A percentile compares a stretch with the other conserved stretches of the same genome.
phyloP scores from a whole-genome alignment of 495 filamentous ascomycete genomes.

The Niebla homalea region DNA sequence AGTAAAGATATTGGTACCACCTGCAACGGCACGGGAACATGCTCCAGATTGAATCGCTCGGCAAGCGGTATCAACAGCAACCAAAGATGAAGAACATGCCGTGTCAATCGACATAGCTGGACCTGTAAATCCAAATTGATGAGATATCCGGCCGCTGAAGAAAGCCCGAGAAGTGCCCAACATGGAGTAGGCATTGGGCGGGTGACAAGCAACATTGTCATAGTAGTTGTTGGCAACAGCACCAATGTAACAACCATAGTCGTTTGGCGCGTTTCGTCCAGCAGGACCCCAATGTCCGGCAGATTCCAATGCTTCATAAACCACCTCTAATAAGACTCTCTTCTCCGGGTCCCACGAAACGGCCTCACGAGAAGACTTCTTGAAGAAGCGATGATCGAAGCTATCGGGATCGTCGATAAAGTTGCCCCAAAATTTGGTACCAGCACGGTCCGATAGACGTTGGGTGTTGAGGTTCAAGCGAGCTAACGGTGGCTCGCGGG shows the following conservation, averaged over 20 bases:
- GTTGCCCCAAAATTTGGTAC: conserved; percentile 35
- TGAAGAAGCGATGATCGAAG: conserved; percentile 44
- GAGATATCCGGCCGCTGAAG: conserved; percentile 31
- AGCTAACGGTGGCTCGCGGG: conserved; percentile 23
- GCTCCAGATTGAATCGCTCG: conserved; percentile 26
- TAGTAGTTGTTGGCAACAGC: conserved; percentile 24
- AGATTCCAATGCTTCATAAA: conserved; percentile 27
- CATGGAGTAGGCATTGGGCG: conserved; percentile 10
- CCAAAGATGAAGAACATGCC: conserved; percentile 33
- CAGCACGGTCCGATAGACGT: conserved; percentile 24
- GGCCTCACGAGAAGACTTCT: conserved; percentile 32
- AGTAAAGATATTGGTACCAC: conserved; percentile 30
- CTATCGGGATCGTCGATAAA: conserved; percentile 31
- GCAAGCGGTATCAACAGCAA: conserved; percentile 26
- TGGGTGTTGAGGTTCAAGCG: conserved; percentile 26
- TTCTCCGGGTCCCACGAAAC: conserved; percentile 38
- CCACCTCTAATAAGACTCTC: conserved; percentile 25
- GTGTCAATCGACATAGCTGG: conserved; percentile 76
- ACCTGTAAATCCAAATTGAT: conserved; percentile 73
- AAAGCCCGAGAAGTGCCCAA: not conserved
- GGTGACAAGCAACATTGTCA: conserved; percentile 21
- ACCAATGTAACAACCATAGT: conserved; percentile 13
- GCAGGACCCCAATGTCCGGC: conserved; percentile 11
- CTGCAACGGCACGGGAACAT: conserved; percentile 33
- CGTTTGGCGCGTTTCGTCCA: not conserved